phyloP scores from a whole-genome alignment of 345 rosid species.

The Arabidopsis suecica region DNA sequence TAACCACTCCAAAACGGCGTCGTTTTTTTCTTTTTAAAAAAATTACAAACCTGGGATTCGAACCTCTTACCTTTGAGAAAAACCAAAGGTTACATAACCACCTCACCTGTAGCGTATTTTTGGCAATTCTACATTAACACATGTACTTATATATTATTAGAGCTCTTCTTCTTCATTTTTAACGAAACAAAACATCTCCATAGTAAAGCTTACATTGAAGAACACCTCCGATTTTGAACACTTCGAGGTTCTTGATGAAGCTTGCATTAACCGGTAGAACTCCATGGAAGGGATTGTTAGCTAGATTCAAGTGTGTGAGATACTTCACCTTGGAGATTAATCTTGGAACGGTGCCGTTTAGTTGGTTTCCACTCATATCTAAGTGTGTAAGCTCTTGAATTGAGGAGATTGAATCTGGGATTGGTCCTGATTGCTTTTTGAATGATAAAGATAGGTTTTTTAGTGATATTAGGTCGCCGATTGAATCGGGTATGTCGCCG shows the following conservation, averaged over 20 bases:
- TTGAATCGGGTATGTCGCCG: constrained; percentile 67
- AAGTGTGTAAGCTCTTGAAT: constrained; percentile 68
- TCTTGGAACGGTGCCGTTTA: constrained; percentile 85
- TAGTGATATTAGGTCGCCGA: constrained; percentile 74
- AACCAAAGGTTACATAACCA: too few species aligned
- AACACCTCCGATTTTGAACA: constrained; percentile 69
- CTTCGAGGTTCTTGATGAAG: constrained; percentile 62
- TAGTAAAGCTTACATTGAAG: too few species aligned
- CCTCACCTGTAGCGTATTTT: too few species aligned
- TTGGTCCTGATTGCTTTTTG: constrained; percentile 80
- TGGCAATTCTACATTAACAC: too few species aligned
- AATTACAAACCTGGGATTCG: too few species aligned
- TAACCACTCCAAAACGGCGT: too few species aligned
- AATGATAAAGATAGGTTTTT: constrained; percentile 73
- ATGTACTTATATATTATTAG: too few species aligned
- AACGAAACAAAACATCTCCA: too few species aligned
- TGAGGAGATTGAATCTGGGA: constrained; percentile 80
- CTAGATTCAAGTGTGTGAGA: constrained; percentile 75
- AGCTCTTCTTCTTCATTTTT: too few species aligned
- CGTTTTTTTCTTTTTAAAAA: too few species aligned
- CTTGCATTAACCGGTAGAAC: constrained; percentile 82
- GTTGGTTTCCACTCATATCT: constrained; percentile 89
- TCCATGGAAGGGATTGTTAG: constrained; percentile 73
- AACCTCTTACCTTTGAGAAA: too few species aligned
- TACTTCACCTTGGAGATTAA: constrained; percentile 71